Evolutionary conservation across 1,139 yeast species (phyloP).

Genomic region (Saccharomyces uvarum): DNA sequence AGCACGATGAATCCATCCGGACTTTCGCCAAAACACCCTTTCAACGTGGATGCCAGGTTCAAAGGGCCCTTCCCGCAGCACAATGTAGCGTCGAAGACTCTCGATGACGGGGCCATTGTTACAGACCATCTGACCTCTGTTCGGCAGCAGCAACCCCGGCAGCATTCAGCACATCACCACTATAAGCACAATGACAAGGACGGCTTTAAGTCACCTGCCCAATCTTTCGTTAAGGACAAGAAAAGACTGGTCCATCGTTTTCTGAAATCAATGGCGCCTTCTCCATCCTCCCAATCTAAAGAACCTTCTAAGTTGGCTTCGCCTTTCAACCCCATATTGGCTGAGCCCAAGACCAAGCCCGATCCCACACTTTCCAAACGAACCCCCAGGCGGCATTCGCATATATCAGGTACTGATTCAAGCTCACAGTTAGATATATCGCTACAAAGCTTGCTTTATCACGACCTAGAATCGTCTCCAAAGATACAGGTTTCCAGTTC

Average conservation of each 20-base stretch:
- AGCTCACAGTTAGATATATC: slow-evolving; percentile 1
- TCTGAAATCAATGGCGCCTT: slow-evolving; percentile 10
- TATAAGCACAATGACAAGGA: slow-evolving; percentile 1
- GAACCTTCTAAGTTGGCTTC: not conserved
- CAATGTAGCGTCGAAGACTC: not conserved
- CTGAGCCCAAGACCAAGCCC: not conserved
- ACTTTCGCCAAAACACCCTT: slow-evolving; percentile 9
- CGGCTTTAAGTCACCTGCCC: slow-evolving; percentile 1
- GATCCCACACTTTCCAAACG: not conserved
- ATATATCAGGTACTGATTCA: not conserved
- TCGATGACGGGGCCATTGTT: not conserved
- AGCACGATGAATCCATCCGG: not conserved
- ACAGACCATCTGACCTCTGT: not conserved
- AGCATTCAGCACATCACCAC: slow-evolving; percentile 6
- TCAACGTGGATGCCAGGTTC: not conserved
- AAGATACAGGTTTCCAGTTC: not conserved
- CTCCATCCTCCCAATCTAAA: not conserved
- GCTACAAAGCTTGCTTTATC: slow-evolving; percentile 4
- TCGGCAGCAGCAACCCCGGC: slow-evolving; percentile 2
- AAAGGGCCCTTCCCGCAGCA: not conserved
- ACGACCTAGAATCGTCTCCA: slow-evolving; percentile 2
- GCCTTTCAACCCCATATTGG: slow-evolving; percentile 1
- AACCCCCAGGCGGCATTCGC: not conserved
- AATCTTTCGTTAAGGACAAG: slow-evolving; percentile 4
- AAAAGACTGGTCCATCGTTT: slow-evolving; percentile 26